Evolutionary conservation across 352 stramenopile species (phyloP).

Genomic region (Globisporangium radiosum): DNA sequence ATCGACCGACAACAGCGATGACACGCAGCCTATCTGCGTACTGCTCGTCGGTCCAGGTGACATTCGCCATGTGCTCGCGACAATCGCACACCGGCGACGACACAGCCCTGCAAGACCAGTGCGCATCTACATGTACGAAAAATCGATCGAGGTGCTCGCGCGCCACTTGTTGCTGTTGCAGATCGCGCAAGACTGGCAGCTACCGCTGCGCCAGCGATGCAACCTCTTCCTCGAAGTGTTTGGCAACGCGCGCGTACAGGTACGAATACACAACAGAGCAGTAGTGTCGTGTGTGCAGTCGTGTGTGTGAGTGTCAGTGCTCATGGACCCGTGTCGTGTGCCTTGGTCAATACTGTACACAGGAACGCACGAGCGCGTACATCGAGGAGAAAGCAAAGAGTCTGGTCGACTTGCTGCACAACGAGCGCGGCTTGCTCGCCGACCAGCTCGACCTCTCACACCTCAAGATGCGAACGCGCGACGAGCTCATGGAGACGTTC

Average conservation of each 20-base stretch:
- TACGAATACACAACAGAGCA: conserved; percentile 2
- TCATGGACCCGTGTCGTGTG: background rate
- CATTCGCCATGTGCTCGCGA: conserved; percentile 66
- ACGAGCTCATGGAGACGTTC: conserved; percentile 86
- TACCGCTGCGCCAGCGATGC: conserved; percentile 87
- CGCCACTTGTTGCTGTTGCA: conserved; percentile 86
- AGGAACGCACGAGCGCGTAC: conserved; percentile 80
- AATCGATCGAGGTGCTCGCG: conserved; percentile 77
- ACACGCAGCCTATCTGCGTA: conserved; percentile 34
- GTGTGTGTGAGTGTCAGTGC: background rate
- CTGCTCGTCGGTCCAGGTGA: conserved; percentile 66
- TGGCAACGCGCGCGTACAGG: conserved; percentile 88
- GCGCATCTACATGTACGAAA: conserved; percentile 90
- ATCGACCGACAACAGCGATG: background rate
- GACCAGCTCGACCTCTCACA: conserved; percentile 76
- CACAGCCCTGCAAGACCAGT: conserved; percentile 30
- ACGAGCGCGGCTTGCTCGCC: conserved; percentile 50
- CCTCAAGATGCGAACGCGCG: conserved; percentile 86
- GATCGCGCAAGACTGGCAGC: conserved; percentile 78
- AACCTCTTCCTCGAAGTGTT: conserved; percentile 92
- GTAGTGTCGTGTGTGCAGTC: too few species aligned
- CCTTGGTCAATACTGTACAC: background rate
- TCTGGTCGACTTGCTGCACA: conserved; percentile 69
- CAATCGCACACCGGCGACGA: conserved; percentile 39
- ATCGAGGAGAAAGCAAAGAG: conserved; percentile 66